phyloP scores from a whole-genome alignment of 306 rosid species.

The Castanospermum australe region DNA sequence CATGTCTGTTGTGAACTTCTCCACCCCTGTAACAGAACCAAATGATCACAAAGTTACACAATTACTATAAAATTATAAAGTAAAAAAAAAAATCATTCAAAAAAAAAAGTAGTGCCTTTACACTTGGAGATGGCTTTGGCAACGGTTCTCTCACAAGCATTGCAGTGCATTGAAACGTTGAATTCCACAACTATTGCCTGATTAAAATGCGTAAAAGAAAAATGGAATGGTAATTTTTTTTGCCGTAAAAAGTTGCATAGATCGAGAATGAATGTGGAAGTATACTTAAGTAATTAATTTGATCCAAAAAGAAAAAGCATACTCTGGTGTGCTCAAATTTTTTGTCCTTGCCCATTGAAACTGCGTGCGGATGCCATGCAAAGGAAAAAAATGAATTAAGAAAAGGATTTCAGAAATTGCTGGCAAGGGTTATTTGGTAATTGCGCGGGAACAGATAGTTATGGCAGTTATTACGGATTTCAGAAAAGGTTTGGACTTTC shows the following conservation, averaged over 20 bases:
- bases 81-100: neutral
- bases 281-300: no score
- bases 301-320: constrained; percentile 10
- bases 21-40: constrained; percentile 56
- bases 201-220: neutral
- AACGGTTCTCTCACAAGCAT: constrained; percentile 74
- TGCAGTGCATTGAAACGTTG: constrained; percentile 75
- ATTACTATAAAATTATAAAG: neutral
- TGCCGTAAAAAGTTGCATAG: no score
- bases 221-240: no score
- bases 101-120: constrained; percentile 48
- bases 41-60: neutral
- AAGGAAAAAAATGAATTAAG: neutral
- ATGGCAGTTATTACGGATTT: constrained; percentile 16
- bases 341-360: constrained; percentile 57
- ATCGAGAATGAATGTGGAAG: no score
- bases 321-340: constrained; percentile 39
- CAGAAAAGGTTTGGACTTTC: no score
- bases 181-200: constrained; percentile 47
- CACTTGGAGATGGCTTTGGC: constrained; percentile 66
- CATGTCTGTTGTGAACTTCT: constrained; percentile 67
- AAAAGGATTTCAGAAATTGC: neutral
- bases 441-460: neutral
- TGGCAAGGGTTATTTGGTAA: neutral
- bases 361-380: constrained; percentile 2